Evolutionary conservation across 345 rosid species (phyloP), one percentile per base, ranked within the genome.

Genomic region (Eucalyptus sp.): DNA sequence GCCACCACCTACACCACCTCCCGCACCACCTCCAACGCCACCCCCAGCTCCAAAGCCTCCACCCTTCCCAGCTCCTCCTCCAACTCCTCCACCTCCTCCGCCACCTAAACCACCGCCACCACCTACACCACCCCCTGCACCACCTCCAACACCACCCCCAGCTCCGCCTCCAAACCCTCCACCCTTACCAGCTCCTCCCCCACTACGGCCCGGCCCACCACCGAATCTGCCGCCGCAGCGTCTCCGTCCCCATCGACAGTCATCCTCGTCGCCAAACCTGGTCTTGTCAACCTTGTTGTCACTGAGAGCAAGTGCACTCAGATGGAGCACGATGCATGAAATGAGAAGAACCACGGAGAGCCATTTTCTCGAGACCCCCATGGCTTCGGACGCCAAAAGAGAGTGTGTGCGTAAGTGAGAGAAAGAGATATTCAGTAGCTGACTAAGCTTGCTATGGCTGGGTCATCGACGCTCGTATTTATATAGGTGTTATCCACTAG

Each of bases 1-100:
- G 1, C 92, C 93, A 22, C 95, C 96, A 7, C 95, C 94, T 1
- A 91, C 93, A 3, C 92, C 93, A 6, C 86, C 93, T 3, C 94
- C 95, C 9, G 68, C 31, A 62, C 68, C 68, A 27, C 68, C 56
- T 29, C 94, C 88, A 86, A 91, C 89, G 22, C 92, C 91, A 64
- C 93, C 93, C 8, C 91, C 92, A 7, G 91, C 96, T 18, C 91
- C 91, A 2, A 76, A 85, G 43, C 86, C 90, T 13, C 64, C 86
- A 10, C 87, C 86, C 14, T 81, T 90, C 10, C 90, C 92, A 8
- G 66, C 88, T n/a, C 92, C 92, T 8, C 79, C 80, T 14, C 89
- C 89, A 13, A 86, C 90, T 12, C 91, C 91, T 25, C 87, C 87
- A 3, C 71, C 50, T 8, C 68, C 88, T 11, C 71, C 86, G 7